A percentile compares a stretch with the other conserved stretches of the same genome.
Evolutionary conservation across 805 yeast species (phyloP).

Genomic region (Kluyveromyces siamensis): DNA sequence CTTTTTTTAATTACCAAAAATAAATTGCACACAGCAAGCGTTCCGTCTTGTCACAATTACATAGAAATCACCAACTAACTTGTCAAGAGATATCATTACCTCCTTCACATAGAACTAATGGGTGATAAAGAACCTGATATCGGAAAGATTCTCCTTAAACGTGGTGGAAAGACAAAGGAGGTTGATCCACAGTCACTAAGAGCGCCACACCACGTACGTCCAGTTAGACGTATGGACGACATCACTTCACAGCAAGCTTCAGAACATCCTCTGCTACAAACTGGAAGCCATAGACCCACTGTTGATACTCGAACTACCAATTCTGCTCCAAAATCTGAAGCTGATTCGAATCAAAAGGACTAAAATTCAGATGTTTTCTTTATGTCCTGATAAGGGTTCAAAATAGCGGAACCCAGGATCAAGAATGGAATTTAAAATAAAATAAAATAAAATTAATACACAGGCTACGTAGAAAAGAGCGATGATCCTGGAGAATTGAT

Average conservation of each 20-base stretch:
- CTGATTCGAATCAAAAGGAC: background rate
- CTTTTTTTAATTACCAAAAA: background rate
- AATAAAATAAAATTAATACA: no score
- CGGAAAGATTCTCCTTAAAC: constrained; percentile 9
- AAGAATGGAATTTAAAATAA: no score
- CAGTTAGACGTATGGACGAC: background rate
- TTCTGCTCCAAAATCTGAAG: background rate
- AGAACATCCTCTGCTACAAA: constrained; percentile 9
- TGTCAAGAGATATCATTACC: background rate
- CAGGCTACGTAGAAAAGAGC: no score
- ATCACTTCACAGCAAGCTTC: background rate
- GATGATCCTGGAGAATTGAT: no score
- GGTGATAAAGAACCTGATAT: background rate
- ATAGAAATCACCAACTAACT: background rate
- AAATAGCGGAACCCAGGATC: no score
- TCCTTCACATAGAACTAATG: background rate
- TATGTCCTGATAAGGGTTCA: background rate
- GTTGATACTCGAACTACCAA: background rate
- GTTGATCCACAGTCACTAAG: constrained; percentile 15
- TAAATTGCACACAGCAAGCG: background rate
- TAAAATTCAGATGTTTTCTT: background rate
- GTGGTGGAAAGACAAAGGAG: constrained; percentile 17
- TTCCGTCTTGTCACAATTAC: background rate
- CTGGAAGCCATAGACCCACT: constrained; percentile 20
- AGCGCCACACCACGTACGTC: constrained; percentile 13